Evolutionary conservation across 352 stramenopile species (phyloP), one percentile per base, ranked within the genome.

Genomic region (Peronospora farinosa): DNA sequence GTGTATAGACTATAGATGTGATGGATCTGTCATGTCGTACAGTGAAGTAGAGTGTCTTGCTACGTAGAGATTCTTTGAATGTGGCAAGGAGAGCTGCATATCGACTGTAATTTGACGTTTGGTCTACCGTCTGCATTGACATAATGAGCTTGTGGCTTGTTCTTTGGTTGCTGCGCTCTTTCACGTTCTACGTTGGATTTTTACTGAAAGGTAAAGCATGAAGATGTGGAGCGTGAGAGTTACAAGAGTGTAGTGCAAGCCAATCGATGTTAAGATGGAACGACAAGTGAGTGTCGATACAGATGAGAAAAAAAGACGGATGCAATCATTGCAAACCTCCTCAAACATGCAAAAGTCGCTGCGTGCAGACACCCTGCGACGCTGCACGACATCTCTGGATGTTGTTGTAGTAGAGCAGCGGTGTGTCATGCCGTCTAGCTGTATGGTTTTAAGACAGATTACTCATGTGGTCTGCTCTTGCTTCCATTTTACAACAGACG

Each of bases 301-400:
- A 47, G 47, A 54, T 13, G 43, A 49, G 37, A 41, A 47, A 40
- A 36, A 10, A 15, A 21, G 19, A 35, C 39, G 44, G 35, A 41
- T 48, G 50, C 39, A 31, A 36, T 69, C 51, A 33, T 33, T 56
- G 57, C 57, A 55, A 54, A 52, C 23, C 46, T 74, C 43, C 41
- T 42, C 54, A 92, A 92, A 92, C 81, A 92, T 92, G 81, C 81
- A 80, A 90, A 89, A 92, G 81, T 83, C 81, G 81, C 81, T 92
- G 81, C 68, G 81, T 92, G 81, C 81, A 92, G 81, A 67, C 81
- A 83, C 73, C 75, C 71, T 81, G 71, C 54, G 37, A 65, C 64
- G 11, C 57, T 63, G 63, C 57, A 51, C 54, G 41, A 35, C 53
- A 46, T 71, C 35, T 55, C 19, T 33, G 30, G 25, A 59, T 45